A percentile compares a stretch with the other conserved stretches of the same genome.
phyloP scores from a whole-genome alignment of 139 green algal genomes.

The Monoraphidium neglectum region DNA sequence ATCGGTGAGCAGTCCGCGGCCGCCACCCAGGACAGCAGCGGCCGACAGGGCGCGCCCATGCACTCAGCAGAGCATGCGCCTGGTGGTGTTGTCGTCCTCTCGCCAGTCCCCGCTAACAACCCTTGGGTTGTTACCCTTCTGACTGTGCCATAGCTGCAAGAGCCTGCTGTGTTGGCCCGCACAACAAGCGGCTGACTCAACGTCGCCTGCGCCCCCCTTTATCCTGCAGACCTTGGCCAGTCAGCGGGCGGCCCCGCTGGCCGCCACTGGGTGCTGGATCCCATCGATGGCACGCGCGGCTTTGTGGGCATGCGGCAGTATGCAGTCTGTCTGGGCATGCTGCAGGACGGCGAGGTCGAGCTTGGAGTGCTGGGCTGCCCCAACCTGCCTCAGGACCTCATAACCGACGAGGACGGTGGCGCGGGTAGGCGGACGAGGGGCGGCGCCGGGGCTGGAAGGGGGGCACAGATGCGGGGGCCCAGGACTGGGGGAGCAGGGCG shows the following conservation, averaged over 20 bases:
- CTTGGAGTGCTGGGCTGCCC: constrained; percentile 94
- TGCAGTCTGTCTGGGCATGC: constrained; percentile 88
- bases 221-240: constrained; percentile 65
- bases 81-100: too few relatives aligned
- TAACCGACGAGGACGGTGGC: constrained; percentile 62
- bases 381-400: constrained; percentile 81
- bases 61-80: too few relatives aligned
- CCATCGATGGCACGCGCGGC: constrained; percentile 93
- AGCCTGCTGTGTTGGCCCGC: too few relatives aligned
- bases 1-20: too few relatives aligned
- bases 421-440: constrained; percentile 7
- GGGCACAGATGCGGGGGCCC: too few relatives aligned
- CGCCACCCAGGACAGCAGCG: too few relatives aligned
- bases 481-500: too few relatives aligned
- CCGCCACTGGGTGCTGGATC: constrained; percentile 93
- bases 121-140: too few relatives aligned
- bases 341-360: constrained; percentile 64
- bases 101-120: too few relatives aligned
- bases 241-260: constrained; percentile 71
- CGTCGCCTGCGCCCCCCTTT: not conserved
- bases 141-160: too few relatives aligned
- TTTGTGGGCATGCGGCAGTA: constrained; percentile 97
- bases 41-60: too few relatives aligned
- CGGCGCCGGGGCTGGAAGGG: too few relatives aligned
- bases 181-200: not conserved